phyloP scores from a whole-genome alignment of 768 basidiomycete genomes.

The Russula compacta region DNA sequence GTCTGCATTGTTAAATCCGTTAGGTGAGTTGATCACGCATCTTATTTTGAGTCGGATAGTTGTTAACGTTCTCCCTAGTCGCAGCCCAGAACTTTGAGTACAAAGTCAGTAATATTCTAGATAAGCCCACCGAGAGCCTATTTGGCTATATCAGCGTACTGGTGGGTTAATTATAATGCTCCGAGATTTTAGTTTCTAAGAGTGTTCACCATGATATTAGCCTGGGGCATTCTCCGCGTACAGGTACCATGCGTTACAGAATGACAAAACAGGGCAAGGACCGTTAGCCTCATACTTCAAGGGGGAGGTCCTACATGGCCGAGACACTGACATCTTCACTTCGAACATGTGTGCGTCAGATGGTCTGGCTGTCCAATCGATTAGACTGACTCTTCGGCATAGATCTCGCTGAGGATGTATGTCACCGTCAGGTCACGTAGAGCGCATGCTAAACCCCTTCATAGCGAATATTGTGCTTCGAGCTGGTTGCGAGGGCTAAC shows the following conservation, averaged over 20 bases:
- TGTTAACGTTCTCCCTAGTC: slow-evolving; percentile 34
- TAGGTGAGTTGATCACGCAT: slow-evolving; percentile 39
- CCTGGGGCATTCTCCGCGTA: slow-evolving; percentile 96
- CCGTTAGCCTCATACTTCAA: slow-evolving; percentile 96
- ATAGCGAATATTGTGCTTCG: slow-evolving; percentile 77
- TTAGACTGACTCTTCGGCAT: neutral
- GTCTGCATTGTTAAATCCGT: slow-evolving; percentile 71
- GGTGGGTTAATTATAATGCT: slow-evolving; percentile 31
- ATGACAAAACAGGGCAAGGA: slow-evolving; percentile 70
- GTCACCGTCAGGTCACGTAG: slow-evolving; percentile 19
- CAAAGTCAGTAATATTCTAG: slow-evolving; percentile 83
- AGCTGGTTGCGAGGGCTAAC: slow-evolving; percentile 68
- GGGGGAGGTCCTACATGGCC: slow-evolving; percentile 79
- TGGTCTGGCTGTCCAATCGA: neutral
- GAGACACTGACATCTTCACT: slow-evolving; percentile 86
- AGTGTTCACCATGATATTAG: slow-evolving; percentile 26
- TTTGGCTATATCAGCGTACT: slow-evolving; percentile 97
- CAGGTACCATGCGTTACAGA: slow-evolving; percentile 83
- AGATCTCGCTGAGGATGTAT: slow-evolving; percentile 87
- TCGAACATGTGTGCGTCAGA: slow-evolving; percentile 82
- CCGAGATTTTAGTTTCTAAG: neutral
- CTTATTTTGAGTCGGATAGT: neutral
- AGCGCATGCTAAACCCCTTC: slow-evolving; percentile 23
- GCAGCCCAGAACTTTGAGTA: slow-evolving; percentile 97
- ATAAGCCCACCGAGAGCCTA: slow-evolving; percentile 80